These are phyloP conservation scores for Passiflora organensis DNA, from an alignment of 345 rosid species.

Conservation along the genomic window DNA sequence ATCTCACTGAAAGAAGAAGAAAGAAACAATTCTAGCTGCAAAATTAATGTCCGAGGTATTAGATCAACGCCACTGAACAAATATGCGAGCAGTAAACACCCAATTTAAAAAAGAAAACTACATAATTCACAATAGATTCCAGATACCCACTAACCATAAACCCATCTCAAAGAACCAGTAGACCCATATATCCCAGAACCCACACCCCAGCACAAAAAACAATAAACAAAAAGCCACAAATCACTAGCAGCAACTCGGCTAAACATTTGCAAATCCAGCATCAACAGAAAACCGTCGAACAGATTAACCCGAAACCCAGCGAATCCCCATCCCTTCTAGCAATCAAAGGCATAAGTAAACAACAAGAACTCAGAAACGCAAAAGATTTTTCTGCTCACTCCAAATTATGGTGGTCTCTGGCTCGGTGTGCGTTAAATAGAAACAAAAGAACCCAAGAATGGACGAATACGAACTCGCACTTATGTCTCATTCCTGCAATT, in stretches of 20 bases:
- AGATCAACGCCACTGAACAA: neutral
- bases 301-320: too few relatives aligned
- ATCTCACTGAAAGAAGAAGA: too few relatives aligned
- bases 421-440: too few relatives aligned
- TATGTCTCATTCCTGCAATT: too few relatives aligned
- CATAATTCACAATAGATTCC: neutral
- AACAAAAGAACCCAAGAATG: too few relatives aligned
- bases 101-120: neutral
- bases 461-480: too few relatives aligned
- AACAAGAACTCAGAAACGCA: neutral
- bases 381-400: too few relatives aligned
- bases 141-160: neutral
- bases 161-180: conserved; percentile 3
- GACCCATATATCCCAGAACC: conserved; percentile 7
- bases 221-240: neutral
- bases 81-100: neutral
- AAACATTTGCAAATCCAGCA: neutral
- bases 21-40: too few relatives aligned
- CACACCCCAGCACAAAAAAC: conserved; percentile 2
- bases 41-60: too few relatives aligned
- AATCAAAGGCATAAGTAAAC: neutral
- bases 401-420: too few relatives aligned
- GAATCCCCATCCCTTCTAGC: neutral
- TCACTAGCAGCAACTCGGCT: neutral
- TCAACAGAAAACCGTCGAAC: too few relatives aligned